Percentiles rank a stretch among this genome's conserved stretches.
phyloP scores from a whole-genome alignment of 1,284 basidiomycete genomes.

The Grifola frondosa region DNA sequence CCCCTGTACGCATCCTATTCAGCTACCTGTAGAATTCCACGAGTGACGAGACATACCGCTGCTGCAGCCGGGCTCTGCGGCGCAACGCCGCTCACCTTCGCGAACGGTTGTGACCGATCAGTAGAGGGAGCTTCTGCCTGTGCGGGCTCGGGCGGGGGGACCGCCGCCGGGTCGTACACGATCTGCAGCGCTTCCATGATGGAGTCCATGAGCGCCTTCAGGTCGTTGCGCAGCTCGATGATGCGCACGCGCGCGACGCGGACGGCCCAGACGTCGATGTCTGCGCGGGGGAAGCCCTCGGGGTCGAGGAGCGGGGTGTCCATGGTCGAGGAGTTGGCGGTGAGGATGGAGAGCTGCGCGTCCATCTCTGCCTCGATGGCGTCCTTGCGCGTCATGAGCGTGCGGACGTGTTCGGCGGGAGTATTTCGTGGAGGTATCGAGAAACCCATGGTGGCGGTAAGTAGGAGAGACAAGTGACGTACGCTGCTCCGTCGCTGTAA shows the following conservation, averaged over 20 bases:
- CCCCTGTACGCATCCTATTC: constrained; percentile 46
- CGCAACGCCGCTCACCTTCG: constrained; percentile 76
- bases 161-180: constrained; percentile 55
- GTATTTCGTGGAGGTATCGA: constrained; percentile 44
- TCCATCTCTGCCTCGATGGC: constrained; percentile 64
- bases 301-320: constrained; percentile 74
- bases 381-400: constrained; percentile 62
- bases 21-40: constrained; percentile 3
- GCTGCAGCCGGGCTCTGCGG: constrained; percentile 75
- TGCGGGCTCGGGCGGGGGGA: constrained; percentile 19
- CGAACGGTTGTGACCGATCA: constrained; percentile 52
- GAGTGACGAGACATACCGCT: constrained; percentile 53
- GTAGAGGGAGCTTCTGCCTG: not conserved
- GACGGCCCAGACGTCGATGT: constrained; percentile 82
- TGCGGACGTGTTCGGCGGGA: constrained; percentile 52
- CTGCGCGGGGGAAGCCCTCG: constrained; percentile 84
- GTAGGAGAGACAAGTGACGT: too few species aligned
- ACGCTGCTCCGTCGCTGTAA: too few species aligned
- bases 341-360: constrained; percentile 59
- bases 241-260: constrained; percentile 72
- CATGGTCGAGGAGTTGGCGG: constrained; percentile 58
- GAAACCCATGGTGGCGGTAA: constrained; percentile 54
- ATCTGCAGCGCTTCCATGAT: constrained; percentile 67
- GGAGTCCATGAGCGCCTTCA: constrained; percentile 60
- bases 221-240: constrained; percentile 78